Percentiles rank a stretch among this genome's conserved stretches.
Conservation (phyloP, 495 filamentous ascomycete genomes). For the Diplogelasinospora grovesii region DNA sequence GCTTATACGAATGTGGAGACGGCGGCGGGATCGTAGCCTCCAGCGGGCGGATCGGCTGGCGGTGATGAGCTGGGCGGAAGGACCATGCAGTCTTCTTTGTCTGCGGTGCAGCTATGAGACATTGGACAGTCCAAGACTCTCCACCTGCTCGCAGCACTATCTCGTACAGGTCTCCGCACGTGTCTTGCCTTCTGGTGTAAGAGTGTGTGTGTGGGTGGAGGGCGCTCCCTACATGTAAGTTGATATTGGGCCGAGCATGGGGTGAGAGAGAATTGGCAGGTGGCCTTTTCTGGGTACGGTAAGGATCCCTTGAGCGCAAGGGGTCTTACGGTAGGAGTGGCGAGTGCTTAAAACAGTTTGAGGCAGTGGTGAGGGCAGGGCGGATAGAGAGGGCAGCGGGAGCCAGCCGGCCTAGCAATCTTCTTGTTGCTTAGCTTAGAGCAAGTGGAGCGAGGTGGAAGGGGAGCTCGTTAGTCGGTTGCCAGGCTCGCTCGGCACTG, state of each 20-base stretch:
- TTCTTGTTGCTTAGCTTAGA: too few species aligned
- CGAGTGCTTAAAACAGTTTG: slow-evolving; percentile 1
- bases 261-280: neutral
- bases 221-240: slow-evolving; percentile 22
- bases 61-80: slow-evolving; percentile 4
- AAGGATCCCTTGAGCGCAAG: slow-evolving; percentile 27
- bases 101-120: slow-evolving; percentile 16
- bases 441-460: neutral
- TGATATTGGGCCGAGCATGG: slow-evolving; percentile 6
- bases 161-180: slow-evolving; percentile 4
- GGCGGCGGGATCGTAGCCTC: slow-evolving; percentile 10
- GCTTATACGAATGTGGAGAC: slow-evolving; percentile 16
- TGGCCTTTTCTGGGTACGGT: slow-evolving; percentile 7
- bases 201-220: slow-evolving; percentile 14
- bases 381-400: neutral
- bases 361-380: slow-evolving; percentile 1
- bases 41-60: slow-evolving; percentile 18
- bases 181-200: neutral
- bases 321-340: slow-evolving; percentile 6
- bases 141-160: slow-evolving; percentile 3
- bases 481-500: slow-evolving; percentile 1
- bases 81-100: slow-evolving; percentile 22
- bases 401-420: neutral
- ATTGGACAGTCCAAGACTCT: slow-evolving; percentile 8
- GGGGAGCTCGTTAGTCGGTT: slow-evolving; percentile 1